Evolutionary conservation across 495 filamentous ascomycete genomes (phyloP), one percentile per base, ranked within the genome.

Genomic region (Penicillium cosmopolitanum): DNA sequence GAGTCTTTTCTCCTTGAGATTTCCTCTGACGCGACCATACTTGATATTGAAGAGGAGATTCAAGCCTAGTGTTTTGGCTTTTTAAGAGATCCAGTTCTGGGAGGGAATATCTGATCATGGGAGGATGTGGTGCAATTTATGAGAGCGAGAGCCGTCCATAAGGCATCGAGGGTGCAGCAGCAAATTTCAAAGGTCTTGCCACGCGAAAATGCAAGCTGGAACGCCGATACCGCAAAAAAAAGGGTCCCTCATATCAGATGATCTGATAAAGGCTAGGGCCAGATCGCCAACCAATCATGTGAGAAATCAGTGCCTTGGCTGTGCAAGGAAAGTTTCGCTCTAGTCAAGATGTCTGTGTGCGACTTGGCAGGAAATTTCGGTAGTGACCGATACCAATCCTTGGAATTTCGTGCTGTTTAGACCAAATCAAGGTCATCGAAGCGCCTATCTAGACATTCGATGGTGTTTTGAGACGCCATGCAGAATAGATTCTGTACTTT

Each of bases 171-270:
- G 12, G 11, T 2, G 10, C 15, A n/a, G 36, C 11, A 15, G 36
- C 36, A 38, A 38, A 38, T 38, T 12, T 13, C 11, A n/a, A 38
- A 13, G 1, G 35, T 38, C 13, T 38, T 38, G 13, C 36, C 36
- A 13, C n/a, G 16, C 8, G 5, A 16, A 11, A 9, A 38, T 35
- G 44, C 40, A 48, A 13, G 16, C 5, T 9, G 8, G 1, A 16
- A 16, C 15, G 42, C 42, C n/a, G 42, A 44, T 18, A 44, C 15
- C 16, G 42, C 42, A 44, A 44, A 44, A 18, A n/a, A 9, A 16
- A 19, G 16, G 34, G 15, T 19, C 47, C 15, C 57, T 54, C 51
- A 38, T 60, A 60, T 60, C 57, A 60, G 57, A 60, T 60, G 51
- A 60, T 60, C 50, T 60, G 57, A 60, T 60, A 60, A 60, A 44